These are phyloP conservation scores for Pleoardoris graminearum DNA, from an alignment of 2,329 filamentous ascomycete species.

Conservation along the genomic window DNA sequence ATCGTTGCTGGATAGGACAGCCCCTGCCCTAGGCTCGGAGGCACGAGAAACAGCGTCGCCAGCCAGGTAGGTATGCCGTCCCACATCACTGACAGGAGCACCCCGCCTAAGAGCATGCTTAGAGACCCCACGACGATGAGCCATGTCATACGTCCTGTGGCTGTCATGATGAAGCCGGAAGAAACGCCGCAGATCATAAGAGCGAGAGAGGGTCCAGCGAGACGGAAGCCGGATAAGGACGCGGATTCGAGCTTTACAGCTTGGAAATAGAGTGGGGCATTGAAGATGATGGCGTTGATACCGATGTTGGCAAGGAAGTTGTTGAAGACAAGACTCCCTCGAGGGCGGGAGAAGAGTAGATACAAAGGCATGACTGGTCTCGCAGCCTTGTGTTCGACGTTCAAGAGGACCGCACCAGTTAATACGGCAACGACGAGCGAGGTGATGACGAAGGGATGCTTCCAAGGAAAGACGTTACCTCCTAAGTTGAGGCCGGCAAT, in stretches of 20 bases:
- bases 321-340: conserved; percentile 55
- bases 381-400: conserved; percentile 43
- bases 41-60: conserved; percentile 47
- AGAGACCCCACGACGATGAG: conserved; percentile 47
- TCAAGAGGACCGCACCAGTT: conserved; percentile 47
- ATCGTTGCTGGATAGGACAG: conserved; percentile 48
- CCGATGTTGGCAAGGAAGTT: conserved; percentile 57
- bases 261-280: conserved; percentile 70
- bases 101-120: conserved; percentile 42
- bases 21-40: conserved; percentile 48
- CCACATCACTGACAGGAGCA: conserved; percentile 44
- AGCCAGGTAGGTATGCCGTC: conserved; percentile 46
- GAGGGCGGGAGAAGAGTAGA: conserved; percentile 52
- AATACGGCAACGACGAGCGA: conserved; percentile 51
- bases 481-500: conserved; percentile 58
- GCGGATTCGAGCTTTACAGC: conserved; percentile 59
- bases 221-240: conserved; percentile 71
- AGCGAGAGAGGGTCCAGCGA: conserved; percentile 65
- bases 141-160: conserved; percentile 48
- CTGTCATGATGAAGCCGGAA: conserved; percentile 50
- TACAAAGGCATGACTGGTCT: conserved; percentile 55
- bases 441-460: conserved; percentile 54
- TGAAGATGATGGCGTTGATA: conserved; percentile 65
- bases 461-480: conserved; percentile 57
- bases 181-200: conserved; percentile 48